Conservation (phyloP, 176 grass and related monocot species). For the Thalia dealbata region DNA sequence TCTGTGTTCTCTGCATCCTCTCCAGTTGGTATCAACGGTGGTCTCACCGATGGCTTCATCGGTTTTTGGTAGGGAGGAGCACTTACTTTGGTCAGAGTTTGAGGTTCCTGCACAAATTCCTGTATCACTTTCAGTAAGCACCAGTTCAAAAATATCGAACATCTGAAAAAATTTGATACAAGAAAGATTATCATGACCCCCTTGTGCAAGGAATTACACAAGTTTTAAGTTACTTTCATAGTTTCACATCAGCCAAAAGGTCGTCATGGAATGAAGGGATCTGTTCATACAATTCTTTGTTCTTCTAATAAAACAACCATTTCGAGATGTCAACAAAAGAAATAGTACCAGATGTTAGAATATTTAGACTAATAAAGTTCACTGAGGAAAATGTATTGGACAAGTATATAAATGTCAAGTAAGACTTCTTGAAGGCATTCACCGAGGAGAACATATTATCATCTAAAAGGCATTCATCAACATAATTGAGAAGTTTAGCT, state of each 20-base stretch:
- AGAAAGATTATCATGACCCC: neutral
- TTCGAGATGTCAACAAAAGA: neutral
- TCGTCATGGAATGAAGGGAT: neutral
- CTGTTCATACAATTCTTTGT: neutral
- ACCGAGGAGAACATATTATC: neutral
- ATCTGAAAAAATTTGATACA: neutral
- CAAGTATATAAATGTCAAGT: neutral
- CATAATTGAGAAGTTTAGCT: neutral
- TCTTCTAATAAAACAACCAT: neutral
- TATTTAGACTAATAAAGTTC: neutral
- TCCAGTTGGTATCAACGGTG: slow-evolving; percentile 53
- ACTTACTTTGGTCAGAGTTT: slow-evolving; percentile 28
- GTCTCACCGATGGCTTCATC: slow-evolving; percentile 47
- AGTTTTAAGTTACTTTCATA: neutral
- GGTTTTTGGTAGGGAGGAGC: slow-evolving; percentile 62
- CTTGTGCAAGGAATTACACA: neutral
- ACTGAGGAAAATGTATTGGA: neutral
- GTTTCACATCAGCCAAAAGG: neutral
- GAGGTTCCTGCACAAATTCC: slow-evolving; percentile 36
- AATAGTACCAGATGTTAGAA: neutral
- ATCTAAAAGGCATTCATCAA: neutral
- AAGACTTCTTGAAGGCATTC: neutral
- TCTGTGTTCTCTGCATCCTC: slow-evolving; percentile 38
- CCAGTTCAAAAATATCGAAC: neutral
- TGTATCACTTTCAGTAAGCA: neutral